A percentile compares a stretch with the other conserved stretches of the same genome.
These are phyloP conservation scores for Pseudocercospora macadamiae DNA, from an alignment of 2,329 filamentous ascomycete genomes.

Conservation along the genomic window DNA sequence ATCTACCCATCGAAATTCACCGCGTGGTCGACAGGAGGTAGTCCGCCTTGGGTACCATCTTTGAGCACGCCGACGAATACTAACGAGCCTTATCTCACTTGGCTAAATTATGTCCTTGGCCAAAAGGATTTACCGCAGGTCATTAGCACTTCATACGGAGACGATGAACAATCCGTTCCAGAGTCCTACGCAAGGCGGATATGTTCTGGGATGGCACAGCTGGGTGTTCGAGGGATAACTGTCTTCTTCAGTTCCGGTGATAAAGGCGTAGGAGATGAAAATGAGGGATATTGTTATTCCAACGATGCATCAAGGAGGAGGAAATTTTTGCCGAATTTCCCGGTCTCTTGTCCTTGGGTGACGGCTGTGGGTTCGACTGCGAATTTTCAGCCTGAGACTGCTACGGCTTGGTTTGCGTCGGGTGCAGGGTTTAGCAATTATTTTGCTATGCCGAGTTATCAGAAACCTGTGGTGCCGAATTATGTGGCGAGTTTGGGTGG, in stretches of 20 bases:
- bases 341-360: constrained; percentile 53
- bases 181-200: constrained; percentile 62
- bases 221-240: constrained; percentile 68
- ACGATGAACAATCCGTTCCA: constrained; percentile 67
- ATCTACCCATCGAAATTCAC: constrained; percentile 58
- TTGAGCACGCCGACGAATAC: constrained; percentile 52
- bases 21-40: constrained; percentile 64
- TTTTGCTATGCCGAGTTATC: constrained; percentile 49
- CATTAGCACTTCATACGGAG: constrained; percentile 68
- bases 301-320: constrained; percentile 50
- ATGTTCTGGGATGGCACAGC: constrained; percentile 64
- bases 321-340: constrained; percentile 50
- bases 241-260: constrained; percentile 69
- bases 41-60: constrained; percentile 56
- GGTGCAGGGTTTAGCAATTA: constrained; percentile 52
- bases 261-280: constrained; percentile 52
- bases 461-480: constrained; percentile 43
- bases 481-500: constrained; percentile 47
- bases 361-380: constrained; percentile 52
- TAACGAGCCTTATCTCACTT: constrained; percentile 71
- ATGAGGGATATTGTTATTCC: constrained; percentile 46
- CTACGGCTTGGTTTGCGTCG: constrained; percentile 58
- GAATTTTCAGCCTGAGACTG: constrained; percentile 49
- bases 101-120: constrained; percentile 61
- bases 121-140: constrained; percentile 62